These are phyloP conservation scores for Coemansia reversa DNA, from an alignment of 192 early-diverging fungal genomes.

Conservation along the genomic window DNA sequence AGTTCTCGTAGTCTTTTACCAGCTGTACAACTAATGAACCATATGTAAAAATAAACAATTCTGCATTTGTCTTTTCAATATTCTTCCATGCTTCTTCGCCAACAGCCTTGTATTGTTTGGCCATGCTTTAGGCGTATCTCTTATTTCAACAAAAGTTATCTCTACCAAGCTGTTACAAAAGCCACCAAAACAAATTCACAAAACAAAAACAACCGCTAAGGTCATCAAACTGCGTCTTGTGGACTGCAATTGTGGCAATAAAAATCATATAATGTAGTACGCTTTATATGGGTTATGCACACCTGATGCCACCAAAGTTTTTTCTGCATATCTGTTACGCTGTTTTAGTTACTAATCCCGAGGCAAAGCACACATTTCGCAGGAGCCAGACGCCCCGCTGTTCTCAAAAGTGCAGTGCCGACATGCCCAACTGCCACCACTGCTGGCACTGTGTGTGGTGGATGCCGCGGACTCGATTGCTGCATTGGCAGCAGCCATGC, in stretches of 20 bases:
- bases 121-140: conserved; percentile 20
- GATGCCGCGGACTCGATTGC: background rate
- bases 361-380: conserved; percentile 51
- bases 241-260: background rate
- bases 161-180: background rate
- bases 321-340: background rate
- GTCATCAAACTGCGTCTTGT: background rate
- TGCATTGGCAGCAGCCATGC: background rate
- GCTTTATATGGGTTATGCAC: background rate
- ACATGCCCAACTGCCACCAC: conserved; percentile 27
- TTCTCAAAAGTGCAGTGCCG: conserved; percentile 52
- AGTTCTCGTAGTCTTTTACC: conserved; percentile 92
- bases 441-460: background rate
- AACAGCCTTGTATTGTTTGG: conserved; percentile 72
- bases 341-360: conserved; percentile 10
- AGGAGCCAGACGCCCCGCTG: conserved; percentile 17
- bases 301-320: background rate
- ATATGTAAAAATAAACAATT: conserved; percentile 97
- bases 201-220: background rate
- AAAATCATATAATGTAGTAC: background rate
- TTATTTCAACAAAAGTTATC: background rate
- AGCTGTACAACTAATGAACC: conserved; percentile 95
- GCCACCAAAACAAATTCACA: background rate
- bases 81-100: conserved; percentile 97
- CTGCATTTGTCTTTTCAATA: conserved; percentile 94